Evolutionary conservation across 2,329 filamentous ascomycete species (phyloP).

Genomic region (Diaporthe batatas): DNA sequence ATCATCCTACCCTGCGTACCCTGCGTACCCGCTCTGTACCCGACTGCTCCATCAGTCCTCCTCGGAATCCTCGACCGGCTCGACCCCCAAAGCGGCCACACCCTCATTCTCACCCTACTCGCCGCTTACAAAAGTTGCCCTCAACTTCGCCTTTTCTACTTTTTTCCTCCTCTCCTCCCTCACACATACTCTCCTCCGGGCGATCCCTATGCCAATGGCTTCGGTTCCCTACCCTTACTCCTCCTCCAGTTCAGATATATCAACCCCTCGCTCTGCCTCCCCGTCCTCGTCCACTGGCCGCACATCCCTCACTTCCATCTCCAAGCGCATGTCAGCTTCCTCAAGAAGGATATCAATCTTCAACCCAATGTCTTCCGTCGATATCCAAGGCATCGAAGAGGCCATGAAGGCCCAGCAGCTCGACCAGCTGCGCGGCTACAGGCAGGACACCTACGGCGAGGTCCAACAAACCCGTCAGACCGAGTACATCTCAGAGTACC

Average conservation of each 20-base stretch:
- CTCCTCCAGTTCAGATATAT: slow-evolving; percentile 62
- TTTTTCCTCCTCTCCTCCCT: slow-evolving; percentile 42
- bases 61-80: slow-evolving; percentile 35
- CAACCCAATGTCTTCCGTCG: slow-evolving; percentile 69
- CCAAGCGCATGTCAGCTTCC: slow-evolving; percentile 65
- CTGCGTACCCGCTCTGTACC: slow-evolving; percentile 34
- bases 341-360: slow-evolving; percentile 64
- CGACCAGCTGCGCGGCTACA: slow-evolving; percentile 72
- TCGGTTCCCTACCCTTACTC: slow-evolving; percentile 61
- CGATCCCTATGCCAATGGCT: slow-evolving; percentile 56
- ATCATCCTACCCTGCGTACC: slow-evolving; percentile 19
- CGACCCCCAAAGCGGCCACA: slow-evolving; percentile 21
- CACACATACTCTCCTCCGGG: slow-evolving; percentile 42
- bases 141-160: slow-evolving; percentile 35
- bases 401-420: slow-evolving; percentile 72
- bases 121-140: slow-evolving; percentile 35
- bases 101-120: neutral
- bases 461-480: slow-evolving; percentile 67
- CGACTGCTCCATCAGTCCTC: slow-evolving; percentile 31
- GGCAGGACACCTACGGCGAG: slow-evolving; percentile 67
- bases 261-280: slow-evolving; percentile 67
- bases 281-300: slow-evolving; percentile 64
- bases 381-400: slow-evolving; percentile 69
- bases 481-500: slow-evolving; percentile 61
- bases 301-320: slow-evolving; percentile 64